Conservation (phyloP, 2,329 filamentous ascomycete species). For the Exophiala sideris region DNA sequence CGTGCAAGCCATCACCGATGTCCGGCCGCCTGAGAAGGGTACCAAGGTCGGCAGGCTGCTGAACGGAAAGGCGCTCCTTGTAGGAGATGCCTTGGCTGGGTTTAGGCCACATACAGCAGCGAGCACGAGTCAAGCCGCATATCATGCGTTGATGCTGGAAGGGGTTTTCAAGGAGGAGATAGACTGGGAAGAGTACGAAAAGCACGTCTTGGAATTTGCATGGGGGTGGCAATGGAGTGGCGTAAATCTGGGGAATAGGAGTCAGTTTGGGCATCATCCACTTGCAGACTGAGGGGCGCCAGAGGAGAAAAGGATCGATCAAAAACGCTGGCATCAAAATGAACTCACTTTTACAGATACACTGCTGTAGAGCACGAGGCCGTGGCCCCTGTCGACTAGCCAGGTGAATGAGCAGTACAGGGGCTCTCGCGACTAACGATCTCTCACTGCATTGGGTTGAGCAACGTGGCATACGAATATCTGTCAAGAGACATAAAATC, state of each 20-base stretch:
- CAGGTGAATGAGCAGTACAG: too few relatives aligned
- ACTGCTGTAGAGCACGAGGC: not conserved
- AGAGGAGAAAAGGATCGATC: not conserved
- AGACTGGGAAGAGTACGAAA: constrained; percentile 23
- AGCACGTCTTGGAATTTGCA: constrained; percentile 21
- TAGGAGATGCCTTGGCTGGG: constrained; percentile 45
- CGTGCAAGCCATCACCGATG: constrained; percentile 31
- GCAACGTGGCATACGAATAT: too few relatives aligned
- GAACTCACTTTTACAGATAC: not conserved
- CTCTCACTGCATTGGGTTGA: too few relatives aligned
- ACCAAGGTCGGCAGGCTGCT: constrained; percentile 10
- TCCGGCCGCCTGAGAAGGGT: constrained; percentile 13
- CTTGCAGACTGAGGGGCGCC: not conserved
- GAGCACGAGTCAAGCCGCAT: constrained; percentile 42
- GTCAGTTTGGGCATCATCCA: constrained; percentile 16
- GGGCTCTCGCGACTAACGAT: too few relatives aligned
- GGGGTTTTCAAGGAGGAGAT: constrained; percentile 27
- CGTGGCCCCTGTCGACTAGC: not conserved
- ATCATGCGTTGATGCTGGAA: constrained; percentile 28
- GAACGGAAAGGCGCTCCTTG: constrained; percentile 28
- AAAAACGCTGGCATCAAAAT: not conserved
- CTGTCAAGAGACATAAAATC: too few relatives aligned
- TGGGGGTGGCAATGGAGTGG: constrained; percentile 10
- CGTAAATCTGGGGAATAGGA: constrained; percentile 16
- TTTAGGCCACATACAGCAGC: constrained; percentile 47